These are phyloP conservation scores for Carex myosuroides DNA, from an alignment of 176 grass and related monocot genomes.

Conservation along the genomic window DNA sequence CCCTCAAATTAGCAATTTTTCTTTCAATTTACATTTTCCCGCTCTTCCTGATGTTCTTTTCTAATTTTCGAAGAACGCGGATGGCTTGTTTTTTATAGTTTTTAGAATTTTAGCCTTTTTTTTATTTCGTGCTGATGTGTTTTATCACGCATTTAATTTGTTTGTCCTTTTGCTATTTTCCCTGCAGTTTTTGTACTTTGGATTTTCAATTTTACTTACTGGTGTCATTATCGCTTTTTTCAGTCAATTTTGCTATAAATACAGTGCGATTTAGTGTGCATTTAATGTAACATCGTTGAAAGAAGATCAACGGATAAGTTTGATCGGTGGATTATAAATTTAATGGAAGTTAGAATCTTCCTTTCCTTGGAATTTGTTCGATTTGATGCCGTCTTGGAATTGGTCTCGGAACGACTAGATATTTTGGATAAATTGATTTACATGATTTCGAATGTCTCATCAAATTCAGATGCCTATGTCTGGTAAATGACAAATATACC, in stretches of 20 bases:
- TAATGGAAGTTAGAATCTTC: not conserved
- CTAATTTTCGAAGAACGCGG: not conserved
- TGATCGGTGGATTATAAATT: not conserved
- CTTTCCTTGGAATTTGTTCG: not conserved
- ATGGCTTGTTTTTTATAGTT: not conserved
- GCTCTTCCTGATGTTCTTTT: not conserved
- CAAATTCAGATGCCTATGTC: not conserved
- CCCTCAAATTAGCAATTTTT: not conserved
- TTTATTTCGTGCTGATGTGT: not conserved
- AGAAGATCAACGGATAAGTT: not conserved
- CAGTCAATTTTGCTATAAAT: not conserved
- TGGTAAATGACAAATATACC: not conserved
- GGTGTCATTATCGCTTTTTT: not conserved
- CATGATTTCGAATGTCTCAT: not conserved
- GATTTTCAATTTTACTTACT: not conserved
- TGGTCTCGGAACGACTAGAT: not conserved
- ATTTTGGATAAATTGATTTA: not conserved
- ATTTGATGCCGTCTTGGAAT: conserved; percentile 16
- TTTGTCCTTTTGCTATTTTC: not conserved
- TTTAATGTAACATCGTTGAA: not conserved
- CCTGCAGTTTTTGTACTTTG: not conserved
- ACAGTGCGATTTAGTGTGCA: not conserved
- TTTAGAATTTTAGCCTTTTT: not conserved
- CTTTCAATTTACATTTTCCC: not conserved
- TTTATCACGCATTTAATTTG: not conserved